Evolutionary conservation across 2,329 filamentous ascomycete species (phyloP), one percentile per base, ranked within the genome.

Genomic region (Cadophora gregata): DNA sequence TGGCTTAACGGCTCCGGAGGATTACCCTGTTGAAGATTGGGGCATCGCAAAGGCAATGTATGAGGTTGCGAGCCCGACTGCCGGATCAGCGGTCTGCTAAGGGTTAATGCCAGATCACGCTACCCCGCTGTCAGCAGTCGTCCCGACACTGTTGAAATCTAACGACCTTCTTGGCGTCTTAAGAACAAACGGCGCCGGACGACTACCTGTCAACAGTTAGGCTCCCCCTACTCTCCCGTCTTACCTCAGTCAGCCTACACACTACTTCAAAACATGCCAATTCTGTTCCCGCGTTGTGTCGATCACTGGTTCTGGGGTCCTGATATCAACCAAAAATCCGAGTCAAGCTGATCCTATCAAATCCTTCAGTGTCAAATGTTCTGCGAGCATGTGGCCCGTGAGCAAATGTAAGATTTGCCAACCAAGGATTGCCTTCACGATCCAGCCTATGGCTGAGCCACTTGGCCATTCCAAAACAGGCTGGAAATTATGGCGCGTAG

Each of bases 111-210:
- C 25, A 56, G 31, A 36, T 1, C 1, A 24, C 31, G 9, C 53
- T 56, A 56, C 53, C 53, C 53, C 53, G 53, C 53, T 56, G 53
- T 56, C 53, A 56, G 53, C 5, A 36, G 53, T 56, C 3, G 24
- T 9, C 10, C 53, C 53, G 53, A 36, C 29, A 14, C 31, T 36
- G 4, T 38, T 21, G 21, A 12, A 6, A 58, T 24, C n/a, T 56
- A 24, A 36, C 8, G 29, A n/a, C 7, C 53, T 21, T 36, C 29
- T 56, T 36, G 19, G 21, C 8, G 19, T 36, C 4, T 27, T 25
- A 24, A 58, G 33, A 27, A 42, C 4, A 25, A 25, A 25, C 9
- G 53, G 55, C 55, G 55, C 55, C 55, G 55, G 31, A 58, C 31
- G n/a, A 58, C 12, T 58, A 25, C 21, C 55, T 58, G 33, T 58